These are phyloP conservation scores for Deuterostichococcus epilithicus DNA, from an alignment of 139 green algal species.

Conservation along the genomic window DNA sequence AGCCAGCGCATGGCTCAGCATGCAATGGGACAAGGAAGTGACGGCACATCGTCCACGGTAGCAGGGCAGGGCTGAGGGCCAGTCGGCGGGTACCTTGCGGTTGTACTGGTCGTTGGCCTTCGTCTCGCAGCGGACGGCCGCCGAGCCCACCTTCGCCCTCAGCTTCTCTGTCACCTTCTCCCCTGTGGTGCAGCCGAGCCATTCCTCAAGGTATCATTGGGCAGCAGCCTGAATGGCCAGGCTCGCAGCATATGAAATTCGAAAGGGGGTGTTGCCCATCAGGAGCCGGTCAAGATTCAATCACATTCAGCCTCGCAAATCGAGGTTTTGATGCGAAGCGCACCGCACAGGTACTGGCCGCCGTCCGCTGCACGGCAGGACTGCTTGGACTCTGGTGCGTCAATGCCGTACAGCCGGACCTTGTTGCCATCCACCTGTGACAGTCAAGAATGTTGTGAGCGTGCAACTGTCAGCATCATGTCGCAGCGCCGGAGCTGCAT, in stretches of 20 bases:
- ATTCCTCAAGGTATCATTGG: background rate
- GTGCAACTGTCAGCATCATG: conserved; percentile 6
- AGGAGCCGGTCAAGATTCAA: too few relatives aligned
- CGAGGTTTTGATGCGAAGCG: background rate
- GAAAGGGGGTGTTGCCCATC: too few relatives aligned
- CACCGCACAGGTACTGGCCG: conserved; percentile 38
- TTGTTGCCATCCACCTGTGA: conserved; percentile 22
- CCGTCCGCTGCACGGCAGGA: conserved; percentile 39
- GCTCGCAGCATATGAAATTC: background rate
- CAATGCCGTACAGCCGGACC: conserved; percentile 67
- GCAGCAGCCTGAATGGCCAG: background rate
- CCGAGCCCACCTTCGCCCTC: conserved; percentile 35
- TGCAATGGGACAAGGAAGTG: too few relatives aligned
- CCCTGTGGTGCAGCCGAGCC: background rate
- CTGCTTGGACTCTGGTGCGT: conserved; percentile 78
- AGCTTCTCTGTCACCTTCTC: conserved; percentile 31
- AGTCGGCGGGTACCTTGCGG: conserved; percentile 44
- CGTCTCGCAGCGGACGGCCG: conserved; percentile 44
- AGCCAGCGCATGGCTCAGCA: too few relatives aligned
- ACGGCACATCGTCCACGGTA: too few relatives aligned
- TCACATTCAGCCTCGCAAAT: background rate
- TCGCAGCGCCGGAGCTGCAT: background rate
- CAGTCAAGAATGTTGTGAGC: background rate
- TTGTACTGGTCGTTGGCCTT: conserved; percentile 67
- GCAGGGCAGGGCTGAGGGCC: too few relatives aligned